Percentiles rank a stretch among this genome's conserved stretches.
Conservation (phyloP, 495 filamentous ascomycete species). For the Tricharina praecox region DNA sequence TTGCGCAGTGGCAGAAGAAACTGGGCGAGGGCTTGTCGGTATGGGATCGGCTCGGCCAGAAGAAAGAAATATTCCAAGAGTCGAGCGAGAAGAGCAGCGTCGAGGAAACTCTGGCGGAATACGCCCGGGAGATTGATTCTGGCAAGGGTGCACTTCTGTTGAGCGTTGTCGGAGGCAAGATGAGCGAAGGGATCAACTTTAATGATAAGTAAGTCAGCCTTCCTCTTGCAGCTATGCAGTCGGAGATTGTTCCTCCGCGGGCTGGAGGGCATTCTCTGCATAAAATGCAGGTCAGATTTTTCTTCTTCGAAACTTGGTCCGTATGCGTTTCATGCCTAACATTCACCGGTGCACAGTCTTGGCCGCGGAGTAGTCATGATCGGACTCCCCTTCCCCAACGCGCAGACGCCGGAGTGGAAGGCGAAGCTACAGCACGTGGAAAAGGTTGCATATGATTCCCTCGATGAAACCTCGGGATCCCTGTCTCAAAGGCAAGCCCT, state of each 20-base stretch:
- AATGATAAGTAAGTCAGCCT: constrained; percentile 41
- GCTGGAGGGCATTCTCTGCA: too few species aligned
- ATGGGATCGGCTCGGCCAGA: constrained; percentile 39
- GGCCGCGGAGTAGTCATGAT: constrained; percentile 79
- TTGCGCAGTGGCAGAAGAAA: constrained; percentile 45
- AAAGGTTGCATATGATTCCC: constrained; percentile 35
- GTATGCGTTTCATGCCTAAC: too few species aligned
- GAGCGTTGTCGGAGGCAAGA: constrained; percentile 86
- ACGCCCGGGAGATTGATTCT: constrained; percentile 48
- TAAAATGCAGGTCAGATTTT: too few species aligned
- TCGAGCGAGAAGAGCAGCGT: constrained; percentile 35
- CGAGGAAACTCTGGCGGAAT: constrained; percentile 55
- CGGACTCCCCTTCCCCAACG: constrained; percentile 85
- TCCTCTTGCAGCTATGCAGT: too few species aligned
- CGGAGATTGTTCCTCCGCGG: too few species aligned
- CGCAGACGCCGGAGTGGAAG: constrained; percentile 76
- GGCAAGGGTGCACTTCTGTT: constrained; percentile 63
- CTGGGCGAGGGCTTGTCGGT: constrained; percentile 25
- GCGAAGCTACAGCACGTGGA: constrained; percentile 80
- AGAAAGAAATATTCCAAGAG: constrained; percentile 52
- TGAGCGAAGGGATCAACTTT: constrained; percentile 98
- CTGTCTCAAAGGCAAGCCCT: constrained; percentile 4
- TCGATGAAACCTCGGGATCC: neutral
- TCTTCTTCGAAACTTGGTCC: too few species aligned
- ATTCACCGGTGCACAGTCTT: constrained; percentile 36